These are phyloP conservation scores for Pythium pyrilobum DNA, from an alignment of 352 stramenopile genomes.

Conservation along the genomic window DNA sequence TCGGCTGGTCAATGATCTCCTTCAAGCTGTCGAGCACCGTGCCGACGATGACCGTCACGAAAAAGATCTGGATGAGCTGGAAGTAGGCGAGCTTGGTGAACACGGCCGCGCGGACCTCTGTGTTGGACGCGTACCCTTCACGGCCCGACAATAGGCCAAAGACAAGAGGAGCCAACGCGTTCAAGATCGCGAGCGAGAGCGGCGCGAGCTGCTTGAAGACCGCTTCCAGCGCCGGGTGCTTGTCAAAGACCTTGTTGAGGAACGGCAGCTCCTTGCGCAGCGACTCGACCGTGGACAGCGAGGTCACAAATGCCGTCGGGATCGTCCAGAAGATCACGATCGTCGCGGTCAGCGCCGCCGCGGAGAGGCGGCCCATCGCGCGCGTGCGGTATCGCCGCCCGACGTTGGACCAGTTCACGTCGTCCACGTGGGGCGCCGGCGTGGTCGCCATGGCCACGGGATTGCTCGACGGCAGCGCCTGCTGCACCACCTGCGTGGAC, in stretches of 20 bases:
- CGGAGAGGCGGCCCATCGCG: slow-evolving; percentile 42
- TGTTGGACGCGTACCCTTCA: slow-evolving; percentile 66
- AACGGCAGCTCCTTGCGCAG: slow-evolving; percentile 56
- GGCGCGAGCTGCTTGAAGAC: slow-evolving; percentile 71
- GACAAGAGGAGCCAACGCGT: slow-evolving; percentile 51
- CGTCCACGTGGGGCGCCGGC: slow-evolving; percentile 47
- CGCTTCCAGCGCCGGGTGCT: slow-evolving; percentile 51
- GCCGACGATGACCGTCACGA: slow-evolving; percentile 70
- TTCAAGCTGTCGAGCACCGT: slow-evolving; percentile 71
- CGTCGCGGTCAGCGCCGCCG: slow-evolving; percentile 38
- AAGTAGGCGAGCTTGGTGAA: slow-evolving; percentile 82
- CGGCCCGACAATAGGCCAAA: slow-evolving; percentile 59
- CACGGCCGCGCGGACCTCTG: slow-evolving; percentile 50
- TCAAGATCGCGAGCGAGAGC: slow-evolving; percentile 54
- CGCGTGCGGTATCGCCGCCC: slow-evolving; percentile 48
- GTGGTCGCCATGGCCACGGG: slow-evolving; percentile 45
- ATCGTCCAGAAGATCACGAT: slow-evolving; percentile 86
- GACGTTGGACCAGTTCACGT: slow-evolving; percentile 80
- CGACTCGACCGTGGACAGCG: slow-evolving; percentile 62
- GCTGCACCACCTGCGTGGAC: slow-evolving; percentile 64
- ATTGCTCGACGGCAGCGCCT: slow-evolving; percentile 57
- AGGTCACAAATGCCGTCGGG: slow-evolving; percentile 71
- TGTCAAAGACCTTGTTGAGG: slow-evolving; percentile 53
- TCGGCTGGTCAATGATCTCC: slow-evolving; percentile 66
- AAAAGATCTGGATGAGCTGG: slow-evolving; percentile 81